A percentile compares a stretch with the other conserved stretches of the same genome.
Evolutionary conservation across 768 basidiomycete species (phyloP).

Genomic region (Wakefieldia striispora): DNA sequence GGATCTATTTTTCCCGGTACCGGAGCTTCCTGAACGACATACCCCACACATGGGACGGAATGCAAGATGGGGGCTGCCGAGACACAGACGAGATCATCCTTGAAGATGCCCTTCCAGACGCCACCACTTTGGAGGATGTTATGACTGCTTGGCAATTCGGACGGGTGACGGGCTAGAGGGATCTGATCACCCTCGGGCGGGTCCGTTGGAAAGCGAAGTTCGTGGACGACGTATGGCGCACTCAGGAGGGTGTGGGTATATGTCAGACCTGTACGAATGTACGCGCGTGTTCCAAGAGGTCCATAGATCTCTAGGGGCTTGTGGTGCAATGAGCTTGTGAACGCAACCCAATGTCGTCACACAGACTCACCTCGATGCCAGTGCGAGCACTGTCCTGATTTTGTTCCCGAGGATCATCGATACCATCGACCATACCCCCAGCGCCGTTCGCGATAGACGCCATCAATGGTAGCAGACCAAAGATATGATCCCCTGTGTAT

Average conservation of each 20-base stretch:
- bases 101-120: constrained; percentile 65
- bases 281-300: constrained; percentile 78
- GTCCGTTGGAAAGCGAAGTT: constrained; percentile 67
- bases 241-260: constrained; percentile 71
- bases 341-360: no score
- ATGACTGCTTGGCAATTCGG: constrained; percentile 58
- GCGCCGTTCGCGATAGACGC: constrained; percentile 71
- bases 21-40: constrained; percentile 66
- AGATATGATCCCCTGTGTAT: constrained; percentile 75
- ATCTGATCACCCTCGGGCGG: constrained; percentile 49
- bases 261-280: constrained; percentile 63
- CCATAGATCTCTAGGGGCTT: constrained; percentile 85
- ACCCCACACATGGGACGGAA: constrained; percentile 80
- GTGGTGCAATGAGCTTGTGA: constrained; percentile 8
- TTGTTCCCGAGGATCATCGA: constrained; percentile 56
- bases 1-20: constrained; percentile 79
- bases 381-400: neutral
- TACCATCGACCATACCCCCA: constrained; percentile 58
- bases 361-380: constrained; percentile 15
- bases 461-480: constrained; percentile 69
- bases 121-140: constrained; percentile 62
- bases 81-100: constrained; percentile 54
- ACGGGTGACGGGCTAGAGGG: constrained; percentile 42
- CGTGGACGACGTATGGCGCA: constrained; percentile 76
- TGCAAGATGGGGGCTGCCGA: constrained; percentile 78